Evolutionary conservation across 2,329 filamentous ascomycete genomes (phyloP).

Genomic region (Fusarium oxysporum): DNA sequence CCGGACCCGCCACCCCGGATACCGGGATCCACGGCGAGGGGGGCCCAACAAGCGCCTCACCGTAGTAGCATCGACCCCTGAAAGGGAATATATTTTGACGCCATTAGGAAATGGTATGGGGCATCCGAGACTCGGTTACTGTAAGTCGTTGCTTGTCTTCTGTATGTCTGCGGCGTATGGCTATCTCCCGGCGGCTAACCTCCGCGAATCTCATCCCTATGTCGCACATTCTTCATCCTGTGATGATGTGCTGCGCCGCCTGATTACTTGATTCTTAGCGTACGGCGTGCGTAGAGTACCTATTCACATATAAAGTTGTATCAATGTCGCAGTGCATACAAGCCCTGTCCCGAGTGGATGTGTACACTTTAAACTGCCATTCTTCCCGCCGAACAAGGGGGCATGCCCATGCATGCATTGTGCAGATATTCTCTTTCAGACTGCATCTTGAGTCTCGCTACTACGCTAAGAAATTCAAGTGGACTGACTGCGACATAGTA

Average conservation of each 20-base stretch:
- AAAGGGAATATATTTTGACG: conserved; percentile 17
- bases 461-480: background rate
- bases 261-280: background rate
- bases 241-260: conserved; percentile 3
- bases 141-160: background rate
- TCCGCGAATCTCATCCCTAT: conserved; percentile 4
- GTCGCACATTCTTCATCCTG: background rate
- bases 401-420: background rate
- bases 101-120: conserved; percentile 14
- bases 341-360: background rate
- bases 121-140: background rate
- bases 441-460: background rate
- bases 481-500: conserved; percentile 12
- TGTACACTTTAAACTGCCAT: conserved; percentile 1
- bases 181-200: conserved; percentile 16
- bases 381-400: background rate
- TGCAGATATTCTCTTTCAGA: background rate
- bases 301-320: background rate
- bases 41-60: conserved; percentile 28
- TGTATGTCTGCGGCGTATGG: conserved; percentile 2
- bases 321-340: background rate
- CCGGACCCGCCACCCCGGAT: conserved; percentile 39
- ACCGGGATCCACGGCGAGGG: conserved; percentile 29
- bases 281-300: background rate
- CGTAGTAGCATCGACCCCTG: conserved; percentile 28